phyloP scores from a whole-genome alignment of 2,329 filamentous ascomycete genomes.

The Coniochaeta pulveracea region DNA sequence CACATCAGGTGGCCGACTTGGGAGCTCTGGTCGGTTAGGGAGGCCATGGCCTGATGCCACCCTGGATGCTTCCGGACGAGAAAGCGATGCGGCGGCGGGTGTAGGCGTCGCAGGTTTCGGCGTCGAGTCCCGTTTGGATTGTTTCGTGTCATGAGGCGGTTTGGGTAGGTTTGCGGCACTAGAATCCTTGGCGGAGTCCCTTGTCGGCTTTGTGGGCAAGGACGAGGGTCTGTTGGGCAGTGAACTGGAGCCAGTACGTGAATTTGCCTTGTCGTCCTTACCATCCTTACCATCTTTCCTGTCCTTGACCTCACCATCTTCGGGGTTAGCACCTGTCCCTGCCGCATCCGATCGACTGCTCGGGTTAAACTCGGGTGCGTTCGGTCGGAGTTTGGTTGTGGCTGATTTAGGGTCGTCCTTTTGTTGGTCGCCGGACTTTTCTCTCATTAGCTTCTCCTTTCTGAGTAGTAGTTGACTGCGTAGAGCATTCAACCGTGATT shows the following conservation, averaged over 20 bases:
- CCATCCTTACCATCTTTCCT: conserved; percentile 56
- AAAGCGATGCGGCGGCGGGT: conserved; percentile 6
- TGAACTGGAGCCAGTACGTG: conserved; percentile 11
- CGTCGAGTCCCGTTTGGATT: conserved; percentile 11
- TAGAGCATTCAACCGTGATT: background rate
- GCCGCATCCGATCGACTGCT: conserved; percentile 15
- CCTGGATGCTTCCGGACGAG: conserved; percentile 20
- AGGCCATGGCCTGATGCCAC: conserved; percentile 20
- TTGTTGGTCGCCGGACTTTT: conserved; percentile 28
- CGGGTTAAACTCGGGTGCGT: conserved; percentile 53
- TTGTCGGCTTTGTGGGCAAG: conserved; percentile 8
- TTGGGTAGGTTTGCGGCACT: conserved; percentile 5
- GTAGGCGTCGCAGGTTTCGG: conserved; percentile 12
- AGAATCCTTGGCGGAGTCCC: conserved; percentile 13
- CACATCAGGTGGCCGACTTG: conserved; percentile 13
- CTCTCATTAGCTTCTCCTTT: conserved; percentile 19
- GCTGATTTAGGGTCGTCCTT: conserved; percentile 23
- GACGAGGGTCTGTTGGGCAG: too few relatives aligned
- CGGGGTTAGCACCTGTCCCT: conserved; percentile 40
- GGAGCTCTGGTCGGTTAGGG: conserved; percentile 17
- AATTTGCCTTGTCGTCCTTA: conserved; percentile 20
- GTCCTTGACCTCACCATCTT: conserved; percentile 66
- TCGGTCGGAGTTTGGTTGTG: conserved; percentile 33
- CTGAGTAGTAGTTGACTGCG: background rate
- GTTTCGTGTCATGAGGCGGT: conserved; percentile 12